Conservation (phyloP, 2,329 filamentous ascomycete genomes). For the Curvularia spicifera region DNA sequence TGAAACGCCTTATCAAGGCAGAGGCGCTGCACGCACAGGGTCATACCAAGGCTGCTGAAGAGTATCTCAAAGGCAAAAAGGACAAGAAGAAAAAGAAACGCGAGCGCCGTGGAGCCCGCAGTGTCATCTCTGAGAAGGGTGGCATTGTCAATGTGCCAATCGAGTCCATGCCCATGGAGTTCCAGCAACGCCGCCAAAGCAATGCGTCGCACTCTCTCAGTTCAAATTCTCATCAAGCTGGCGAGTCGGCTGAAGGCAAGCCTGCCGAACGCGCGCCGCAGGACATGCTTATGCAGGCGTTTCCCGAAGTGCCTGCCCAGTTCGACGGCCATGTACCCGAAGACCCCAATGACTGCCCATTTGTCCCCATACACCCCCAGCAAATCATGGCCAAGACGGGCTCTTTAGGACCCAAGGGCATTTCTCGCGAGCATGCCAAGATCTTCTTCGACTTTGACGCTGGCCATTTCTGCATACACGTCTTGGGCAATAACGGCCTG, state of each 20-base stretch:
- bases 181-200: conserved; percentile 46
- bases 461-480: conserved; percentile 69
- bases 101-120: conserved; percentile 60
- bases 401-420: conserved; percentile 71
- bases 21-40: conserved; percentile 36
- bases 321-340: conserved; percentile 65
- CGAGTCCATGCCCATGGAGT: conserved; percentile 42
- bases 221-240: conserved; percentile 54
- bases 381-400: conserved; percentile 48
- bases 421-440: conserved; percentile 75
- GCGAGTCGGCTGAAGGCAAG: conserved; percentile 39
- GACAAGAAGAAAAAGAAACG: conserved; percentile 57
- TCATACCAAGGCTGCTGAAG: conserved; percentile 34
- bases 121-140: conserved; percentile 71
- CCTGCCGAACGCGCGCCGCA: conserved; percentile 42
- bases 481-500: conserved; percentile 70
- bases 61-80: conserved; percentile 26
- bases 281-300: conserved; percentile 45
- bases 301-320: conserved; percentile 53
- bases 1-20: conserved; percentile 54
- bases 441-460: conserved; percentile 72
- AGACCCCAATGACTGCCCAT: conserved; percentile 65
- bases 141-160: conserved; percentile 62
- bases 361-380: conserved; percentile 74
- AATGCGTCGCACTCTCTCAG: conserved; percentile 58